These are phyloP conservation scores for Lupinus albus DNA, from an alignment of 306 rosid species.

Conservation along the genomic window DNA sequence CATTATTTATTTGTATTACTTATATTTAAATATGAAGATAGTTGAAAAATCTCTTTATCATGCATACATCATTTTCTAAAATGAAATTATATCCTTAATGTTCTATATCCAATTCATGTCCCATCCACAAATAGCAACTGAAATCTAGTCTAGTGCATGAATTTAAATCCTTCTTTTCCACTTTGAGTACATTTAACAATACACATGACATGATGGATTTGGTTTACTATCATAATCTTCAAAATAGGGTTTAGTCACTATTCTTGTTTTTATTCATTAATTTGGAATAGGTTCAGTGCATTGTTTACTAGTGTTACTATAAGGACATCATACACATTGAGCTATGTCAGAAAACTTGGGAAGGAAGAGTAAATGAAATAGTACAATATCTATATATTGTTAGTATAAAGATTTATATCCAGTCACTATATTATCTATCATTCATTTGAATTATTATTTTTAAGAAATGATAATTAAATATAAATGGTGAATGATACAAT, in stretches of 20 bases:
- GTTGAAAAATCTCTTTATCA: too few species aligned
- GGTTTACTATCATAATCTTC: constrained; percentile 33
- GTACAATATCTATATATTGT: too few species aligned
- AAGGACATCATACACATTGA: constrained; percentile 26
- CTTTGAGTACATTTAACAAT: constrained; percentile 2
- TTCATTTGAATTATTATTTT: too few species aligned
- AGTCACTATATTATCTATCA: too few species aligned
- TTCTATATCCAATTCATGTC: too few species aligned
- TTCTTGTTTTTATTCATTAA: background rate
- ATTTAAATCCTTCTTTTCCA: background rate
- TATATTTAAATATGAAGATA: too few species aligned
- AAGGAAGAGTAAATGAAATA: constrained; percentile 1
- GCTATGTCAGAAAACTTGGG: background rate
- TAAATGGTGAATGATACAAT: too few species aligned
- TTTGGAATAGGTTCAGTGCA: background rate
- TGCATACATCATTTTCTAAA: constrained; percentile 31
- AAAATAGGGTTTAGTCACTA: constrained; percentile 3
- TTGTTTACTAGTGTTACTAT: constrained; percentile 12
- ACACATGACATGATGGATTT: constrained; percentile 25
- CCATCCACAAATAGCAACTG: too few species aligned
- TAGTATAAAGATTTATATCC: too few species aligned
- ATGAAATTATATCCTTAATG: too few species aligned
- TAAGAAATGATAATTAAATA: too few species aligned
- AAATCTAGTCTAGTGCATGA: background rate
- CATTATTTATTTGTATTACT: too few species aligned